Base-by-base conservation (phyloP, 805 yeast species). In the Jamesozyma lodderae region DNA sequence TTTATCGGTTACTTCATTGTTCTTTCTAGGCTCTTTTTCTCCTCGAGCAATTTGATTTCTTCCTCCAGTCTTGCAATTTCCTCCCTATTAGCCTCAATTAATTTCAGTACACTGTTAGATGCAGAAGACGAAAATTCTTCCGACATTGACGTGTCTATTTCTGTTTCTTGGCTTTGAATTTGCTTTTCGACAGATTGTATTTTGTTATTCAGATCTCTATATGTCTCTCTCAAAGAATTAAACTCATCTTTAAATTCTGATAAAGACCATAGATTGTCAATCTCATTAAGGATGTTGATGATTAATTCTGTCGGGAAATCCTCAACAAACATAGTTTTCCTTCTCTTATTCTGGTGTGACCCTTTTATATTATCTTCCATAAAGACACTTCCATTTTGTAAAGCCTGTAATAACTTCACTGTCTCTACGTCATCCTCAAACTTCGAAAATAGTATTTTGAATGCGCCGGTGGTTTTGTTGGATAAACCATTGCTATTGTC, bases 41-140 rank as follows among this genome's bases (percentile, higher is more conserved):
- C n/a, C n/a, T n/a, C n/a, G n/a, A 44, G 25, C n/a, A 31, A 31
- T 16, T 28, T 38, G 5, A 73, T 45, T 36, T 67, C 60, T 15
- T 42, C 46, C 41, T 74, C 73, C 26, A 77, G 52, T 16, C 51
- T 52, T 32, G 44, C 53, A 7, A 77, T 67, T 46, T 71, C 76
- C 15, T 52, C 58, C 45, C 69, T 73, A 43, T 72, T 79, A 26
- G 54, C 54, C 4, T 46, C 55, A 1, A 76, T 70, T 36, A 68
- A 44, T 27, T 64, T 70, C 18, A 63, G 64, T 7, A 66, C 60
- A 6, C 48, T 47, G 23, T 43, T 40, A 3, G 51, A 44, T 10
- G 49, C 38, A 4, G 30, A 10, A 3, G 22, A 13, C 2, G 22
- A 2, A 42, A 35, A n/a, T 29, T 41, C 20, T 42, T 36, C 17